These are phyloP conservation scores for Psilocybe sp. DNA, from an alignment of 768 basidiomycete genomes.

Conservation along the genomic window DNA sequence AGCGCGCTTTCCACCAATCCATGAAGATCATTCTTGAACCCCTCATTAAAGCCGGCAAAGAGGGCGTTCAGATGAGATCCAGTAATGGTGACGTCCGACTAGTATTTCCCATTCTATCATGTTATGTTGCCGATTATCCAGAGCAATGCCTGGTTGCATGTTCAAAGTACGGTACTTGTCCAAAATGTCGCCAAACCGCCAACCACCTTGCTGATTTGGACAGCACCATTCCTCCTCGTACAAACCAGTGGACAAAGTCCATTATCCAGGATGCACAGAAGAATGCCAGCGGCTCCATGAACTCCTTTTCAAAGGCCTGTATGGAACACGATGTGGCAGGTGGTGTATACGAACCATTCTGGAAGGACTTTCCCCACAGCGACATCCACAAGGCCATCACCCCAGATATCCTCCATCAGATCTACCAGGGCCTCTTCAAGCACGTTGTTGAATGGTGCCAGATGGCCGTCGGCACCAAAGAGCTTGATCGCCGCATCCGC, in stretches of 20 bases:
- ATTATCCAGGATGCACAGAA: neutral
- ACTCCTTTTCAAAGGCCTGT: constrained; percentile 1
- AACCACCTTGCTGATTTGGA: neutral
- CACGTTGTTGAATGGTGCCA: constrained; percentile 10
- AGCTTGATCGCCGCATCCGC: constrained; percentile 20
- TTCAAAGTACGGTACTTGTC: neutral
- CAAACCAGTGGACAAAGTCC: neutral
- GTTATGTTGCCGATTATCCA: neutral
- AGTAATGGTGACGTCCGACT: neutral
- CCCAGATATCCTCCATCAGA: constrained; percentile 15
- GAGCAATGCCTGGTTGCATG: neutral
- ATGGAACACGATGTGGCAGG: constrained; percentile 9
- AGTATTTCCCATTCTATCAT: neutral
- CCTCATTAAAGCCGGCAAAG: neutral
- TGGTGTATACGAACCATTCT: constrained; percentile 10
- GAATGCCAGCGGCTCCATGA: neutral
- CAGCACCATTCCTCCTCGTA: neutral
- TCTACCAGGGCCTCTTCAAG: constrained; percentile 15
- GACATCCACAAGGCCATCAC: constrained; percentile 14
- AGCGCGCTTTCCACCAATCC: neutral
- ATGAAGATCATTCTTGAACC: neutral
- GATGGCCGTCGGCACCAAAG: neutral
- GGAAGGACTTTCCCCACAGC: constrained; percentile 9
- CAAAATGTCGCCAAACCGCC: neutral
- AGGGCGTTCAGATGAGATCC: neutral